Evolutionary conservation across 371 early-diverging fungal genomes (phyloP), one percentile per base, ranked within the genome.

Genomic region (Phascolomyces articulosus): DNA sequence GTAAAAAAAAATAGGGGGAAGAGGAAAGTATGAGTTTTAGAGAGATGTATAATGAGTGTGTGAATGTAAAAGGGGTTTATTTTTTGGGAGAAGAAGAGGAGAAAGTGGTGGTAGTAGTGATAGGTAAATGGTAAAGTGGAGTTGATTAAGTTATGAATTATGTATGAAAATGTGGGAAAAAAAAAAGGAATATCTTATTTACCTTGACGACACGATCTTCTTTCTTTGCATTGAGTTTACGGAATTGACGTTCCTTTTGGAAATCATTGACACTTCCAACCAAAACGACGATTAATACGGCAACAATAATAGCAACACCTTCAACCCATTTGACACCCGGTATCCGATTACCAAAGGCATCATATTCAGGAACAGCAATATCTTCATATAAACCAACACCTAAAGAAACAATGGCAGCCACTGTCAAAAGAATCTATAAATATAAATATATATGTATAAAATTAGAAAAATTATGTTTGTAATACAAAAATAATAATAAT

Each of bases 301-400:
- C 94, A 10, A 91, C 80, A 48, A 95, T 75, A 64, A 95, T 92
- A 31, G 91, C 92, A 6, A 90, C 87, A 64, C 92, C 92, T 71
- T 92, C 92, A 20, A 91, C 89, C 92, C 92, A 92, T 28, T 85
- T 77, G 41, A 89, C 85, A 63, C 87, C 85, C 18, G 86, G 77
- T 41, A 74, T 70, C 41, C 74, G 69, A 21, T 68, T 66, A 24
- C 71, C 73, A 44, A 70, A 26, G 26, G 67, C 56, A n/a, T 74
- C 73, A 18, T 78, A 71, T 58, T 82, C 83, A 34, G 79, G 71
- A 1, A 74, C 76, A 29, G 74, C 79, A 49, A 85, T 77, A 66
- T 94, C 94, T 73, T 95, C 90, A 75, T 94, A 96, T 24, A 97
- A 70, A 20, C 97, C 97, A 28, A 95, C 85, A 28, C 74, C 95